These are phyloP conservation scores for Sporopachydermia quercuum DNA, from an alignment of 805 yeast genomes.

Conservation along the genomic window DNA sequence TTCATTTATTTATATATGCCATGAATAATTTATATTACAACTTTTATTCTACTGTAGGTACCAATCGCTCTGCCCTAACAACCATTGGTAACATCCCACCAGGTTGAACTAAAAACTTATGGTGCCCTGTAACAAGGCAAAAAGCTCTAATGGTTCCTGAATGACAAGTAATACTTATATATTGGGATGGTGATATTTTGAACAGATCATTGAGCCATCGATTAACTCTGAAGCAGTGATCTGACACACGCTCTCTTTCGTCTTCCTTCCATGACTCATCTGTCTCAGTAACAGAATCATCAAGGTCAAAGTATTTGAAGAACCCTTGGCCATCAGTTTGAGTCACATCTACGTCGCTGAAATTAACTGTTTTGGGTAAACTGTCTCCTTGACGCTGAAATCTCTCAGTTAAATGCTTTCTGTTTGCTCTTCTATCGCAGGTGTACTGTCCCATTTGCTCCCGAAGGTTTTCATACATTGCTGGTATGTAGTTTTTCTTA, in stretches of 20 bases:
- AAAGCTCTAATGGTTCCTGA: conserved; percentile 36
- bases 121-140: conserved; percentile 30
- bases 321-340: no score
- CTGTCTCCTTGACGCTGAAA: no score
- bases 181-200: no score
- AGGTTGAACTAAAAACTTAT: conserved; percentile 32
- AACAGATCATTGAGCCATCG: neutral
- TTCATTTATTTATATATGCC: no score
- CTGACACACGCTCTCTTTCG: neutral
- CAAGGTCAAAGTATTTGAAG: neutral
- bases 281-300: neutral
- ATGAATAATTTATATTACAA: no score
- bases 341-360: neutral
- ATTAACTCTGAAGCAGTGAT: neutral
- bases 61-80: no score
- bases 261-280: neutral
- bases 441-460: neutral
- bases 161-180: conserved; percentile 32
- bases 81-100: conserved; percentile 45
- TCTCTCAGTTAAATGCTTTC: neutral
- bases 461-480: neutral
- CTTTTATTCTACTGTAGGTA: no score
- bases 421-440: neutral
- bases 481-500: neutral
- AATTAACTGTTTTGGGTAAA: neutral